Conservation (phyloP, 352 stramenopile species). For the Pythium brassicae region DNA sequence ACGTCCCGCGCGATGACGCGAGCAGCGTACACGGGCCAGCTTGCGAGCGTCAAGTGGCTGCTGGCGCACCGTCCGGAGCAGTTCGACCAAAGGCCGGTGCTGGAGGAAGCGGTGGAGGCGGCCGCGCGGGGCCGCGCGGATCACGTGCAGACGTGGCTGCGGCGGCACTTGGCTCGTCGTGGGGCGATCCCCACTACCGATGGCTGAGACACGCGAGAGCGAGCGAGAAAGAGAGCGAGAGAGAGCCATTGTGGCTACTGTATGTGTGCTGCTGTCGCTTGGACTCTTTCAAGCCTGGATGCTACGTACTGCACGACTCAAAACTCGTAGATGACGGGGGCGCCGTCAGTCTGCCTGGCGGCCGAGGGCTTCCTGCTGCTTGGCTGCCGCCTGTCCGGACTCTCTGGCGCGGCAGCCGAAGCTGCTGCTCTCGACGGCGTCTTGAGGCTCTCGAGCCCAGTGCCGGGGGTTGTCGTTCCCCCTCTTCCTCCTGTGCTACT, state of each 20-base stretch:
- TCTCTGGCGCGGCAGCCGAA: background rate
- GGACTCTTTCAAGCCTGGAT: too few species aligned
- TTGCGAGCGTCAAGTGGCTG: slow-evolving; percentile 30
- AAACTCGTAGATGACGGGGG: slow-evolving; percentile 11
- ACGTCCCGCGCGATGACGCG: slow-evolving; percentile 16
- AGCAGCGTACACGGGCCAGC: slow-evolving; percentile 27
- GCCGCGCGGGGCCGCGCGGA: slow-evolving; percentile 22
- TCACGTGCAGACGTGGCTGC: slow-evolving; percentile 27
- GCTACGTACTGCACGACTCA: slow-evolving; percentile 1
- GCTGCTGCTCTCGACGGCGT: background rate
- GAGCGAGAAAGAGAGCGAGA: background rate
- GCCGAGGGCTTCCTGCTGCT: background rate
- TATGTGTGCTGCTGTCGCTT: slow-evolving; percentile 1
- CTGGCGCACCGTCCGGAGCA: slow-evolving; percentile 17
- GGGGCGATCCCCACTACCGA: background rate
- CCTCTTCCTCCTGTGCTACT: background rate
- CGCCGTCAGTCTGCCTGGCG: background rate
- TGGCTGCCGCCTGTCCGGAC: background rate
- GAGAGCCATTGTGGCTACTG: background rate
- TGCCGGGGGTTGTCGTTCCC: background rate
- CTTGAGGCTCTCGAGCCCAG: slow-evolving; percentile 4
- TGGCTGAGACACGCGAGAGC: background rate
- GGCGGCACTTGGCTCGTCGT: slow-evolving; percentile 7
- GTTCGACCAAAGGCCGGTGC: slow-evolving; percentile 14
- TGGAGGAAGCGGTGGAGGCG: slow-evolving; percentile 19